Base-by-base conservation (phyloP, 176 grass and related monocot species). In the Lolium perenne region DNA sequence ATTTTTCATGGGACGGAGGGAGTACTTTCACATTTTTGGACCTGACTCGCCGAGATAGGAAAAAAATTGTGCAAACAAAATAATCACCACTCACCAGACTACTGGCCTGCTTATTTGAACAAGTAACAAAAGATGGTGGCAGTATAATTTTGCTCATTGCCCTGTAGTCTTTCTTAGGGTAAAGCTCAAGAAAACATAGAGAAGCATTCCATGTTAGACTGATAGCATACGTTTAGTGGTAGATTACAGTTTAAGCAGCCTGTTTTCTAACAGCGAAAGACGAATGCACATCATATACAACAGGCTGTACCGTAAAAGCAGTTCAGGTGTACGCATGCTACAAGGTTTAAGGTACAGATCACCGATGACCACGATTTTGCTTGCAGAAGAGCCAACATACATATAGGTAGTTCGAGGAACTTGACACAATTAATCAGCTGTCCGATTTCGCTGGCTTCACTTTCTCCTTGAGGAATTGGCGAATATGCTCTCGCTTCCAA, bases 401-500 rank as follows among this genome's bases (percentile, higher is more conserved):
- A 11, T 58, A 23, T 76, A 76, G 2, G 38, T 63, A 76, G 21
- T 14, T 32, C 10, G 26, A 50, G 43, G 53, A 65, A 87, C 41
- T 83, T 3, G 18, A 38, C 4, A 16, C 3, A 60, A 14, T 10
- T 65, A 60, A 8, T 91, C 80, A 99, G 64, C 14, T 90, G 45
- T 83, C 84, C 6, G 76, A 74, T 10, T 82, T 92, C 25, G 8
- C 68, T 48, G 80, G 85, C 82, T 94, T 99, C 77, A 99, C 90
- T 74, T 99, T 99, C 78, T 94, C 94, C 47, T 67, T 94, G 57
- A 99, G 89, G 59, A 99, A 94, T 41, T 99, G 97, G 20, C 73
- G 71, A 86, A 99, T 97, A 41, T 99, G 97, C 80, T 99, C 97
- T 4, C 89, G 85, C 60, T 99, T 99, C 97, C 97, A 99, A 70